These are phyloP conservation scores for Basidiobolus meristosporus DNA, from an alignment of 371 early-diverging fungal genomes.

Conservation along the genomic window DNA sequence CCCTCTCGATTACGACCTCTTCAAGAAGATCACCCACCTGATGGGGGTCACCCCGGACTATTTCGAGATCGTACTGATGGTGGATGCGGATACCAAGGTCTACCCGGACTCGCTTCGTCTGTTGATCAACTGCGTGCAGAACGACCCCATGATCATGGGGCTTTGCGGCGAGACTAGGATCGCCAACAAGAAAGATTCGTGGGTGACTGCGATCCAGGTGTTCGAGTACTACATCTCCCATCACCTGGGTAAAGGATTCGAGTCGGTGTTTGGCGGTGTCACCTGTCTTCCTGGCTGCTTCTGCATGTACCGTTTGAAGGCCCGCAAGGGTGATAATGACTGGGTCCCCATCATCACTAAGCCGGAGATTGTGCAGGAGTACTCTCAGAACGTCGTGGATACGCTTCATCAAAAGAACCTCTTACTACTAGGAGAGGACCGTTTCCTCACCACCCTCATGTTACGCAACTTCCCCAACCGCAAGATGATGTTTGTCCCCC, in stretches of 20 bases:
- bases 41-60: constrained; percentile 61
- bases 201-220: constrained; percentile 88
- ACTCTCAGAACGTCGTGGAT: constrained; percentile 68
- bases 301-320: constrained; percentile 82
- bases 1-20: constrained; percentile 72
- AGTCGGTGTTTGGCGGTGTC: constrained; percentile 90
- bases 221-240: constrained; percentile 94
- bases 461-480: constrained; percentile 77
- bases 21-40: constrained; percentile 48
- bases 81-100: constrained; percentile 83
- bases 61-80: constrained; percentile 76
- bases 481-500: constrained; percentile 80
- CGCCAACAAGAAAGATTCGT: constrained; percentile 62
- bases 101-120: constrained; percentile 44
- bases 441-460: constrained; percentile 87
- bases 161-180: constrained; percentile 76
- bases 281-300: constrained; percentile 94
- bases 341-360: constrained; percentile 66
- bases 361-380: constrained; percentile 75
- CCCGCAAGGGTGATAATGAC: constrained; percentile 43
- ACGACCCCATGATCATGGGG: constrained; percentile 66
- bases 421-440: constrained; percentile 87
- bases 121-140: constrained; percentile 55
- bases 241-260: constrained; percentile 84
- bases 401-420: constrained; percentile 91